Base-by-base conservation (phyloP, 768 basidiomycete genomes). In the Pulveroboletus frians region DNA sequence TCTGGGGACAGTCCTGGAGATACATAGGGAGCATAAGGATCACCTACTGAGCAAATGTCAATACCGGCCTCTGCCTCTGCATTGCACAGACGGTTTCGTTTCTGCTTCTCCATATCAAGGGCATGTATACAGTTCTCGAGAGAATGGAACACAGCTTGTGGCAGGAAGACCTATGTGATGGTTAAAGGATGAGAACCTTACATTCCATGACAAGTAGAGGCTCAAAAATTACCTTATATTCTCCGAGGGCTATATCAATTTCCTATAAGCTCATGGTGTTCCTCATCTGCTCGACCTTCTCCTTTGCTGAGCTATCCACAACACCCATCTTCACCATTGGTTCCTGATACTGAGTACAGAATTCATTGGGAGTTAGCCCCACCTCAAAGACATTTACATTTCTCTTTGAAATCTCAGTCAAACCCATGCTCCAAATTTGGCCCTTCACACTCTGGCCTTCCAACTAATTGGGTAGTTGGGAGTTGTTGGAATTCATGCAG, bases 401-500 rank as follows among this genome's bases (percentile, higher is more conserved):
- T 40, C 88, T 69, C 62, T 76, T 79, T 6, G 87, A 80, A 53
- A 97, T 78, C 69, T 92, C 89, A 3, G 84, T 70, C 57, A 97
- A 60, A 0, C 92, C 90, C 20, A 85, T 61, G 48, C 87, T 86
- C 43, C 88, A 77, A 32, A 97, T 85, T 69, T 97, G 95, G 0
- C 89, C 88, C 66, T 93, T 95, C 42, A 97, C 86, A 36, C 86
- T 84, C 39, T 92, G 76, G 10, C 90, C 88, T 71, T 98, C 95
- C 45, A 97, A 73, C 64, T 97, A 94, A 63, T 92, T 91, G 34
- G 94, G 92, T 17, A 97, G 71, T 62, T 95, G 94, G 20, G 91
- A 85, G 70, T 97, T 93, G 63, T 98, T 99, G 4, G 94, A 92
- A 65, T 88, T 92, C 58, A 98, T 69, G 61, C 92, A 96, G 69